Evolutionary conservation across 169 alveolate genomes (phyloP).

Genomic region (Eimeria praecox): DNA sequence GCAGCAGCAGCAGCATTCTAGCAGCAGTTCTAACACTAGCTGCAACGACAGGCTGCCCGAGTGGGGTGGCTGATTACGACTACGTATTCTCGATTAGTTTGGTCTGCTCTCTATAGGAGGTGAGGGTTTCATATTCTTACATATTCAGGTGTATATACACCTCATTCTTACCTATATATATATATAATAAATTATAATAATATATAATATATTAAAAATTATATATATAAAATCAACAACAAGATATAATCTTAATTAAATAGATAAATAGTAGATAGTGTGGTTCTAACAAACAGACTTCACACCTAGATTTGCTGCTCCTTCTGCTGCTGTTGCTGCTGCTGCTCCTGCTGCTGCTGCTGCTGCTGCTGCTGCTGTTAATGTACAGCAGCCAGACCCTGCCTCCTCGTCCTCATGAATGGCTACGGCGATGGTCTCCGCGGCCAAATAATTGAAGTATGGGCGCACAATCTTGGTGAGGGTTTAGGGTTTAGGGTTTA

Average conservation of each 20-base stretch:
- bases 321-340: too few relatives aligned
- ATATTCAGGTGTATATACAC: neutral
- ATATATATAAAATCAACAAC: too few relatives aligned
- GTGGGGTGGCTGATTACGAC: conserved; percentile 31
- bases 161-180: neutral
- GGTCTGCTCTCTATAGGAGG: conserved; percentile 70
- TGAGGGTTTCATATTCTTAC: neutral
- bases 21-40: conserved; percentile 17
- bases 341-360: too few relatives aligned
- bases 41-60: conserved; percentile 51
- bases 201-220: too few relatives aligned
- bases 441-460: conserved; percentile 80
- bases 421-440: conserved; percentile 74
- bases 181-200: too few relatives aligned
- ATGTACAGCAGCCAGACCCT: conserved; percentile 23
- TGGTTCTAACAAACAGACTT: too few relatives aligned
- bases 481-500: neutral
- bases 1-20: too few relatives aligned
- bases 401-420: conserved; percentile 78
- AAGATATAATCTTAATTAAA: too few relatives aligned
- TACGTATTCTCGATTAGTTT: neutral
- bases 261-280: too few relatives aligned
- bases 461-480: conserved; percentile 82
- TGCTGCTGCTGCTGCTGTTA: neutral
- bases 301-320: too few relatives aligned